Base-by-base conservation (phyloP, 140 eudicot species). In the Senecio squalidus region DNA sequence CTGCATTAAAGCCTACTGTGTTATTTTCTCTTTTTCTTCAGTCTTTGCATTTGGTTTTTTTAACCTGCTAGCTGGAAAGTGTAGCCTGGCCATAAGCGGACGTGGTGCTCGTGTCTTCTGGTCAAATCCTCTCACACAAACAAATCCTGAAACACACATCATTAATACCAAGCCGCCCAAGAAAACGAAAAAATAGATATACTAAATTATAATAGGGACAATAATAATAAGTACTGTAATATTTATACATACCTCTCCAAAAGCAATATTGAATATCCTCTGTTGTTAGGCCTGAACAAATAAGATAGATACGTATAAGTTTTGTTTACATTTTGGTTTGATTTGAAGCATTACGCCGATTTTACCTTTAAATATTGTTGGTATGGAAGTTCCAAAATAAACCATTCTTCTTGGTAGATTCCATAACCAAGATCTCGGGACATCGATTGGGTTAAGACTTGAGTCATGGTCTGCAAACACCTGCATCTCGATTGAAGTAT, bases 401-500 rank as follows among this genome's bases (percentile, higher is more conserved):
- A 93, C 99, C 6, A 90, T 93, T 71, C 96, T 73, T 67, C 99
- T 73, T 47, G 93, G 94, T 77, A 93, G 77, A 67, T 82, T 84
- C 99, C 99, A 93, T 62, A 93, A 44, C 99, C 86, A 93, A 71
- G 79, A 58, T 71, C 99, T 78, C 7, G 99, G 96, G 34, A 93
- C 89, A 57, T 74, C 80, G 18, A 93, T 74, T 33, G 99, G 99
- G 74, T 68, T 75, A 40, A 82, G 74, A 62, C 99, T 93, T 25
- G 96, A 88, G 27, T 79, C 89, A 59, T 93, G 99, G 83, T 93
- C 99, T 23, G 99, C 94, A 67, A 93, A 93, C 72, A 93, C 95
- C 99, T 93, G 76, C 53, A 73, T 13, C 56, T 61, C 48, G 16
- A 41, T 24, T n/a, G 44, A 69, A 50, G 18, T 17, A 16, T 17